Conservation (phyloP, 345 rosid genomes). For the Brassica rapa region DNA sequence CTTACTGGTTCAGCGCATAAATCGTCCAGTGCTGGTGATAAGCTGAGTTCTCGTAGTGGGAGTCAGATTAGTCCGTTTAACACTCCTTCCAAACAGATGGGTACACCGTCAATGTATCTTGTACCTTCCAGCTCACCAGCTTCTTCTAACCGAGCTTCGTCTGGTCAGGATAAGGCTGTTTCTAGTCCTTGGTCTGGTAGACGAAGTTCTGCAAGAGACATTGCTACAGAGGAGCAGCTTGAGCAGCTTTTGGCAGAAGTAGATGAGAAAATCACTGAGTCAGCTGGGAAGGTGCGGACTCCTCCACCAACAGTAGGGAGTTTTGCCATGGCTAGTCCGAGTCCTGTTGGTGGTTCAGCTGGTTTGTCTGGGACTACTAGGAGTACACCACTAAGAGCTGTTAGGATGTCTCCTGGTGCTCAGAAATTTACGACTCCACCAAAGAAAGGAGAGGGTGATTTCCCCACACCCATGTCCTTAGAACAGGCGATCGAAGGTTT, state of each 20-base stretch:
- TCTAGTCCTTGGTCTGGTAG: constrained; percentile 86
- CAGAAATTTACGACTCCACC: constrained; percentile 95
- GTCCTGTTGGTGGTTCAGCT: constrained; percentile 64
- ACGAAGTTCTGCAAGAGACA: constrained; percentile 60
- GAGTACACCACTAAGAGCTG: constrained; percentile 85
- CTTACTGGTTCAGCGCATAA: constrained; percentile 55
- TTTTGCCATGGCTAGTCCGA: constrained; percentile 71
- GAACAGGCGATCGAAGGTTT: constrained; percentile 89
- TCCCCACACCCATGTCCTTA: constrained; percentile 86
- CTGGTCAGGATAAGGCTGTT: constrained; percentile 57
- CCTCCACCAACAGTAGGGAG: constrained; percentile 75
- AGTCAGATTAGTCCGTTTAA: constrained; percentile 50
- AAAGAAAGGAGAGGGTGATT: constrained; percentile 94
- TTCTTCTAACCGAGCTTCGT: constrained; percentile 62
- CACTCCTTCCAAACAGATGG: constrained; percentile 63
- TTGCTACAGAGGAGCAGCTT: constrained; percentile 83
- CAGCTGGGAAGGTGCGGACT: constrained; percentile 71
- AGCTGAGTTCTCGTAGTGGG: constrained; percentile 50
- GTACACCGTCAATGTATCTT: constrained; percentile 73
- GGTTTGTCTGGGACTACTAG: constrained; percentile 79
- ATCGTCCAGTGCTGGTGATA: constrained; percentile 55
- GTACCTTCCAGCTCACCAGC: constrained; percentile 60
- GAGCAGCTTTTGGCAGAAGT: constrained; percentile 81
- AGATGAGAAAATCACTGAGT: constrained; percentile 71
- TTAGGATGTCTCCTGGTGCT: constrained; percentile 96